phyloP scores from a whole-genome alignment of 331 rosid species.

The Rhamnella rubrinervis region DNA sequence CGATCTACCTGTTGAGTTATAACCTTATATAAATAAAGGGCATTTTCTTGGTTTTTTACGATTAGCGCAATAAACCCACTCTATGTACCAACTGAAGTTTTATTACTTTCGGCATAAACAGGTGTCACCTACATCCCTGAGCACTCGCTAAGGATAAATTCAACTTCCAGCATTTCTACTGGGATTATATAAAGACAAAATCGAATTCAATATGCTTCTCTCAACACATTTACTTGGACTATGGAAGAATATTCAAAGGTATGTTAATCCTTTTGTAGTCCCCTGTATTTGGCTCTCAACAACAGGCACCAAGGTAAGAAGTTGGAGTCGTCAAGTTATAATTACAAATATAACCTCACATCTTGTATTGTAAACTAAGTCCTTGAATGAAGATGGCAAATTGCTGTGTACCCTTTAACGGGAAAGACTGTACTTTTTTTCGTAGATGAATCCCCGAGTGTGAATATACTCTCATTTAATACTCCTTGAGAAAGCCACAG shows the following conservation, averaged over 20 bases:
- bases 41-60: not conserved
- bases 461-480: slow-evolving; percentile 22
- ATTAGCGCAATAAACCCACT: not conserved
- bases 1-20: not conserved
- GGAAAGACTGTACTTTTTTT: slow-evolving; percentile 30
- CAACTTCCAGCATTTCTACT: slow-evolving; percentile 72
- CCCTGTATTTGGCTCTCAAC: slow-evolving; percentile 15
- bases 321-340: slow-evolving; percentile 15
- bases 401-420: slow-evolving; percentile 32
- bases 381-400: slow-evolving; percentile 23
- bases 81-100: not conserved
- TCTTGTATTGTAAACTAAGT: slow-evolving; percentile 38
- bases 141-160: slow-evolving; percentile 63
- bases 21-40: not conserved
- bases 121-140: slow-evolving; percentile 81
- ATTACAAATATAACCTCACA: slow-evolving; percentile 21
- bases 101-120: slow-evolving; percentile 35
- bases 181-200: slow-evolving; percentile 38
- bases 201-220: slow-evolving; percentile 2
- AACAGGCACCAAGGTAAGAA: slow-evolving; percentile 23
- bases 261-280: slow-evolving; percentile 15
- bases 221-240: slow-evolving; percentile 17
- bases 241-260: slow-evolving; percentile 22
- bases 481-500: not conserved
- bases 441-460: slow-evolving; percentile 32